Conservation (phyloP, 2,329 filamentous ascomycete species). For the Pseudogymnoascus verrucosus region DNA sequence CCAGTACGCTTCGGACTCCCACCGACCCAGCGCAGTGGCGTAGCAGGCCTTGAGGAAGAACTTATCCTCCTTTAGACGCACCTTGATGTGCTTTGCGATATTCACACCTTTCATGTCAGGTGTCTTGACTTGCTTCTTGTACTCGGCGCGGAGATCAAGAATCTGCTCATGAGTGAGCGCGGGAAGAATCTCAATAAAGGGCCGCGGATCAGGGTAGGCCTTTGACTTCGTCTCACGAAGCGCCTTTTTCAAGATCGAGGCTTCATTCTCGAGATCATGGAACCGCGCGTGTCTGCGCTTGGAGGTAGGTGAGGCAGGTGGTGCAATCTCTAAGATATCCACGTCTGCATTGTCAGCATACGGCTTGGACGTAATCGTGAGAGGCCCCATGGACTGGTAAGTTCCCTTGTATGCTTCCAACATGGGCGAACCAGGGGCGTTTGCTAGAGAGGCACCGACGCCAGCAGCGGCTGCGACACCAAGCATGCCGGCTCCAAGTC, state of each 20-base stretch:
- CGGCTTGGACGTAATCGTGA: constrained; percentile 45
- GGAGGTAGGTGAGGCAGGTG: constrained; percentile 45
- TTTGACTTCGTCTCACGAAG: constrained; percentile 53
- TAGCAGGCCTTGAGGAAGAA: constrained; percentile 88
- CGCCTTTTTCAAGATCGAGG: constrained; percentile 65
- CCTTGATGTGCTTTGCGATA: constrained; percentile 76
- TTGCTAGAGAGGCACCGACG: constrained; percentile 36
- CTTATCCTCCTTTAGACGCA: constrained; percentile 63
- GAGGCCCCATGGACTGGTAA: constrained; percentile 84
- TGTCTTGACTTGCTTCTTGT: constrained; percentile 83
- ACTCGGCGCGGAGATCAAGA: constrained; percentile 75
- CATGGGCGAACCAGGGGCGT: constrained; percentile 70
- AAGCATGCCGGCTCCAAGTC: constrained; percentile 19
- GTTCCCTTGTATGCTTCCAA: constrained; percentile 90
- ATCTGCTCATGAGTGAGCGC: constrained; percentile 80
- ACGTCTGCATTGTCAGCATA: constrained; percentile 40
- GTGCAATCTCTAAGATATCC: constrained; percentile 35
- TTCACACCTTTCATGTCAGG: constrained; percentile 73
- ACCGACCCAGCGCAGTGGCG: constrained; percentile 77
- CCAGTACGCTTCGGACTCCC: constrained; percentile 95
- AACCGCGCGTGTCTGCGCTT: constrained; percentile 61
- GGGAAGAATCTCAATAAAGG: constrained; percentile 77
- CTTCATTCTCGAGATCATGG: constrained; percentile 76
- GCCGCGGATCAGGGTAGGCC: constrained; percentile 54
- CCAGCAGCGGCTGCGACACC: constrained; percentile 24